Evolutionary conservation across 2,329 filamentous ascomycete species (phyloP).

Genomic region (Neofusicoccum sp.): DNA sequence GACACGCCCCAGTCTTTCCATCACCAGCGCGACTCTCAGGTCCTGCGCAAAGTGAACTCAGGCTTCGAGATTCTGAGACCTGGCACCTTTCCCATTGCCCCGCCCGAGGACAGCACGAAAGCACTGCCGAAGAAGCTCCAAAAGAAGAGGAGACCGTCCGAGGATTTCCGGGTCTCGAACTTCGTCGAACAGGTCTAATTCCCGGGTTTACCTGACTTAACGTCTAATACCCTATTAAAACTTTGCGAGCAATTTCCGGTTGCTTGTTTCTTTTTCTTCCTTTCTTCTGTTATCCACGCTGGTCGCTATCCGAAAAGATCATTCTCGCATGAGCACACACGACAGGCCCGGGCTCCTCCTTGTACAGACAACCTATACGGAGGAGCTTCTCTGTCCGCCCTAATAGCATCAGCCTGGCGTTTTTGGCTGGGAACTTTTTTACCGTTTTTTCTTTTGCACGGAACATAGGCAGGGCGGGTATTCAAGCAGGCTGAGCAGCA

Average conservation of each 20-base stretch:
- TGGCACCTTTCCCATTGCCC: conserved; percentile 34
- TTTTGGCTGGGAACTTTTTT: not conserved
- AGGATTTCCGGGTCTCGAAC: conserved; percentile 31
- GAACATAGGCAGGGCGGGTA: not conserved
- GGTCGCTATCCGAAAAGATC: conserved; percentile 4
- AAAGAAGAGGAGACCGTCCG: conserved; percentile 41
- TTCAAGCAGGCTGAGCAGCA: not conserved
- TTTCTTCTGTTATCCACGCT: not conserved
- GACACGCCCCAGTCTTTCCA: conserved; percentile 27
- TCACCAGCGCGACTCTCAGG: conserved; percentile 29
- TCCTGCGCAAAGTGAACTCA: conserved; percentile 43
- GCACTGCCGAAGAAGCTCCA: conserved; percentile 42
- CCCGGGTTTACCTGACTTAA: not conserved
- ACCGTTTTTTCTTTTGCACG: not conserved
- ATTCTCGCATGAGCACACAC: conserved; percentile 4
- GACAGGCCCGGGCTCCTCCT: not conserved
- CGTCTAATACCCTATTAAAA: not conserved
- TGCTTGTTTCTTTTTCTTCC: not conserved
- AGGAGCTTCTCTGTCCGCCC: not conserved
- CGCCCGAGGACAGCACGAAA: conserved; percentile 23
- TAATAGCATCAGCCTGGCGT: conserved; percentile 12
- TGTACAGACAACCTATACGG: not conserved
- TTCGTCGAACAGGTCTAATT: conserved; percentile 38
- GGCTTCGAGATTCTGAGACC: conserved; percentile 41
- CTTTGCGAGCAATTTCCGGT: not conserved